These are phyloP conservation scores for Amylocystis lapponica DNA, from an alignment of 768 basidiomycete species.

Conservation along the genomic window DNA sequence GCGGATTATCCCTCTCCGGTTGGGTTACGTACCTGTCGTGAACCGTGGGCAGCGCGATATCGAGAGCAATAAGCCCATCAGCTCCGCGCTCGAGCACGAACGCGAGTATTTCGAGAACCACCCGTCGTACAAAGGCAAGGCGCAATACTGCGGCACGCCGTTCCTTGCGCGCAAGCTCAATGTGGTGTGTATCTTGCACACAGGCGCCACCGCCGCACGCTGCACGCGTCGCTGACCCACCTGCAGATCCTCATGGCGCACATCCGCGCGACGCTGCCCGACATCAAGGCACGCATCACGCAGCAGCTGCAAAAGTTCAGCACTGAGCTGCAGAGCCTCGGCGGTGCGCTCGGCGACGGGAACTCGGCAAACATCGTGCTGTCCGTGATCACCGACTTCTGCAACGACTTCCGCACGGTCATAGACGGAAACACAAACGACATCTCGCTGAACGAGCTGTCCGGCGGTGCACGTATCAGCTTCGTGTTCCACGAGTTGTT, in stretches of 20 bases:
- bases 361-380: conserved; percentile 90
- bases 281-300: conserved; percentile 95
- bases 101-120: conserved; percentile 94
- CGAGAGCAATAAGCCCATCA: conserved; percentile 81
- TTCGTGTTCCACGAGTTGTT: conserved; percentile 99
- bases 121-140: conserved; percentile 86
- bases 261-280: conserved; percentile 94
- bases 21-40: conserved; percentile 98
- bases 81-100: conserved; percentile 81
- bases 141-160: conserved; percentile 95
- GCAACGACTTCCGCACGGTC: conserved; percentile 90
- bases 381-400: conserved; percentile 98
- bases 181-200: conserved; percentile 72
- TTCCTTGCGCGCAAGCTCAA: conserved; percentile 95
- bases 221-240: conserved; percentile 51
- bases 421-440: conserved; percentile 99
- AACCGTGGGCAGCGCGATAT: conserved; percentile 98
- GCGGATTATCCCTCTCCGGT: conserved; percentile 88
- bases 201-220: conserved; percentile 89
- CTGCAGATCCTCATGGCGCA: conserved; percentile 98
- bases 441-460: conserved; percentile 89
- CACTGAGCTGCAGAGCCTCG: conserved; percentile 75
- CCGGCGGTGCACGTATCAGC: conserved; percentile 97
- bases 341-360: conserved; percentile 80
- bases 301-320: conserved; percentile 86